These are phyloP conservation scores for Tirmania nivea DNA, from an alignment of 495 filamentous ascomycete genomes.

Conservation along the genomic window DNA sequence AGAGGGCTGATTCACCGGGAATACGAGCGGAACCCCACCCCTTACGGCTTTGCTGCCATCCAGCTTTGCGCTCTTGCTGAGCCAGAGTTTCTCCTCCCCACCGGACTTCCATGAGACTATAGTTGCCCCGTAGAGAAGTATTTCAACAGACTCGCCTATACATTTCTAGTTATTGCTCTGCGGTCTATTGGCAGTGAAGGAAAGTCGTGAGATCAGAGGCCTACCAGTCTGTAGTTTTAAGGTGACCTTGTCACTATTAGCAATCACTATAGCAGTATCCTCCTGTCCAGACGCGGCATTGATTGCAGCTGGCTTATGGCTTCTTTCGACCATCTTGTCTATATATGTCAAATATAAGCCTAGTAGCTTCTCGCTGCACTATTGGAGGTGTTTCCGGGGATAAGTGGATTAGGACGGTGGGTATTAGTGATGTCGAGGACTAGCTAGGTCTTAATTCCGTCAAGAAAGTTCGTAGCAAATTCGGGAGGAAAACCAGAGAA, in stretches of 20 bases:
- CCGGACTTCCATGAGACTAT: slow-evolving; percentile 75
- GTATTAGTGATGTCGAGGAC: too few species aligned
- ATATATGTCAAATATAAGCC: too few species aligned
- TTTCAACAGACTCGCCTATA: slow-evolving; percentile 61
- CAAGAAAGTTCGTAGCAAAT: too few species aligned
- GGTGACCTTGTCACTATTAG: slow-evolving; percentile 14
- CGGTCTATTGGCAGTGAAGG: slow-evolving; percentile 46
- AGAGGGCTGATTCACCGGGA: slow-evolving; percentile 37
- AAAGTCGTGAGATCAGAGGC: slow-evolving; percentile 25
- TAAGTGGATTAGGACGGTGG: too few species aligned
- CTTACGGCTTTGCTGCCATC: slow-evolving; percentile 37
- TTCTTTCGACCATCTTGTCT: slow-evolving; percentile 56
- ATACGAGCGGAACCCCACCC: slow-evolving; percentile 80
- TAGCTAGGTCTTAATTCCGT: too few species aligned
- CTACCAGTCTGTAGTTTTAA: slow-evolving; percentile 3
- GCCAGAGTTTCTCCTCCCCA: slow-evolving; percentile 70
- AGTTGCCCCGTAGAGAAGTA: slow-evolving; percentile 81
- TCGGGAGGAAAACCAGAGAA: too few species aligned
- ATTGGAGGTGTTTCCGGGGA: too few species aligned
- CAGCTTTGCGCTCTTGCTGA: slow-evolving; percentile 51
- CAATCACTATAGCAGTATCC: slow-evolving; percentile 7
- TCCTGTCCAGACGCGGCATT: slow-evolving; percentile 34
- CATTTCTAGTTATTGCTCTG: slow-evolving; percentile 40
- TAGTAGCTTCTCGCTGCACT: too few species aligned
- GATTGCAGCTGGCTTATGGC: slow-evolving; percentile 61